Base-by-base conservation (phyloP, 2,329 filamentous ascomycete genomes). In the Gremmenia infestans region DNA sequence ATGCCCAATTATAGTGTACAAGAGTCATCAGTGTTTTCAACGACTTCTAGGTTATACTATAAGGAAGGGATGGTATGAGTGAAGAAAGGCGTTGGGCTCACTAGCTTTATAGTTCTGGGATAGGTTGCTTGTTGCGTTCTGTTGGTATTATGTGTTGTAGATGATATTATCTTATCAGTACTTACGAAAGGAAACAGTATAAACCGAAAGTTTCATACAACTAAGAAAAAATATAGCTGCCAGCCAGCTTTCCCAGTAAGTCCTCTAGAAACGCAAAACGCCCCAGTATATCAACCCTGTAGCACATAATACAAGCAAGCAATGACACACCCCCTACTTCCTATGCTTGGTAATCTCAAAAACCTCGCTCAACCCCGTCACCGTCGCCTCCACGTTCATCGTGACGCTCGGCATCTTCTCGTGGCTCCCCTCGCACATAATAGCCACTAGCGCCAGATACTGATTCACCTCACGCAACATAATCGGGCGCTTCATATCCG, bases 371-470 rank as follows among this genome's bases (percentile, higher is more conserved):
- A 95, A 72, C 0, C 89, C 89, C 66, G 89, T 84, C 50, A 92
- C 88, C 35, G 92, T 87, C 0, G 89, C 86, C 66, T 90, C 87
- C 2, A 93, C 88, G 65, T 95, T 94, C 82, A 93, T 91, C 65
- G 91, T 91, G 59, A 95, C 88, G 60, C 92, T 76, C 4, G 88
- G 87, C 76, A 93, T 90, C 76, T 89, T 89, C 68, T 91, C 87
- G 64, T 90, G 89, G 28, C 86, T 88, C 53, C 89, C 89, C 68
- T 93, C 88, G 70, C 87, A 88, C 88, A 93, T 92, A 60, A 95
- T 87, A 57, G 89, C 91, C 36, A 95, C 89, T 14, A 95, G 78
- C 0, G 89, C 89, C 47, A 94, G 78, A 69, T 92, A 91, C 59
- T 82, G 80, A 66, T 88, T 85, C 15, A 88, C 85, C 73, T 88